Evolutionary conservation across 129 eudicot species (phyloP), one percentile per base, ranked within the genome.

Genomic region (Solidago caesia): DNA sequence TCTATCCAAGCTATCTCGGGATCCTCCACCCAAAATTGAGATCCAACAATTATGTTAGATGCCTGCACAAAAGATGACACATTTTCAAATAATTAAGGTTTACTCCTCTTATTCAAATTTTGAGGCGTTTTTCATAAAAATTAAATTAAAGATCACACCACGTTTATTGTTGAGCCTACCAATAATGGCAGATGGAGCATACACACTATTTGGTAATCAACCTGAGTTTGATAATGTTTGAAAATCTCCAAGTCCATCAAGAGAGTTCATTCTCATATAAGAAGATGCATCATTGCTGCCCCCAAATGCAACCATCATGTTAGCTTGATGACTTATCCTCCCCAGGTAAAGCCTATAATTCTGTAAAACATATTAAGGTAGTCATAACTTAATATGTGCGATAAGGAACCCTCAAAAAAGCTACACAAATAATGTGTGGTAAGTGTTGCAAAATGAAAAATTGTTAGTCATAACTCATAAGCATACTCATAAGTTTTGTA

Each of bases 1-100:
- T 87, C 97, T 84, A 89, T 64, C 99, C 99, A 95, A 82, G 97
- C 96, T 85, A 72, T 83, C 44, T 91, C 97, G 46, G 88, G 83
- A 87, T 95, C 99, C 82, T 85, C 97, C 81, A 95, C 92, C 99
- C 99, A 95, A 66, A 91, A 97, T 62, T 80, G 96, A 72, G 99
- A 88, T 64, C 99, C 99, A 58, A 87, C 87, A 44, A 81, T 81
- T 72, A 87, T 69, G 75, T 79, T 84, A 72, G 76, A 27, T 13
- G 88, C 81, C 96, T 90, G 86, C 84, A 90, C 39, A 62, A 27
- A 62, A 43, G 8, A 21, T 21, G 21, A 5, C 8, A 46, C 11
- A 46, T 2, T 5, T 53, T 44, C 52, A 57, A 33, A 21, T 21
- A 21, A 21, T 21, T 21, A 44, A 56, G 29, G 21, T 21, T 21